phyloP scores from a whole-genome alignment of 768 basidiomycete genomes.

The Leccinellum albellum region DNA sequence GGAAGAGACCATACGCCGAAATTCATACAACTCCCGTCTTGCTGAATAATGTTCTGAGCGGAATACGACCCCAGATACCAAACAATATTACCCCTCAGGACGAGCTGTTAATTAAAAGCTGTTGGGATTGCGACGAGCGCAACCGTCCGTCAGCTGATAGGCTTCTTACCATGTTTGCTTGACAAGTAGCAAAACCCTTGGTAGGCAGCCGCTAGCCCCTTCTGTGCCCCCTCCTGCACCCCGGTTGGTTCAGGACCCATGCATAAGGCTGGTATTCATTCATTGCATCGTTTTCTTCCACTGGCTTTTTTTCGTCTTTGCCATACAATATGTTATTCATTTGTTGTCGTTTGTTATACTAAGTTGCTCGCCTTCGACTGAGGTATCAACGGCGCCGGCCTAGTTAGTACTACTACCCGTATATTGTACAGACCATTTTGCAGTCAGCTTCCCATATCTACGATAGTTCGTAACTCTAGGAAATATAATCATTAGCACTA shows the following conservation, averaged over 20 bases:
- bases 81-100: constrained; percentile 1
- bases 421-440: not conserved
- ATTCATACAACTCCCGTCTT: not conserved
- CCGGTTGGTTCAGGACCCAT: too few species aligned
- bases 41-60: not conserved
- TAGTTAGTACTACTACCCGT: not conserved
- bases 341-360: not conserved
- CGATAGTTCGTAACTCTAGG: too few species aligned
- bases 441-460: not conserved
- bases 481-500: too few species aligned
- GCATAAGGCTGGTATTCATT: too few species aligned
- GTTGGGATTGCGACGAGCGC: constrained; percentile 15
- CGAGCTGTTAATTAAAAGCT: constrained; percentile 9
- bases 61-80: constrained; percentile 14
- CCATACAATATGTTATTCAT: too few species aligned
- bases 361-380: too few species aligned
- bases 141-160: constrained; percentile 17
- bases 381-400: not conserved
- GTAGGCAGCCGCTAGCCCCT: too few species aligned
- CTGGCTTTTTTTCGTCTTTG: too few species aligned
- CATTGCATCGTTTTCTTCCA: too few species aligned
- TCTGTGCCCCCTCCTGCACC: too few species aligned
- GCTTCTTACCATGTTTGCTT: constrained; percentile 9
- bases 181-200: not conserved
- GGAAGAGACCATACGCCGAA: constrained; percentile 17